Evolutionary conservation across 208 protist genomes (phyloP), one percentile per base, ranked within the genome.

Genomic region (Porcisia hertigi): DNA sequence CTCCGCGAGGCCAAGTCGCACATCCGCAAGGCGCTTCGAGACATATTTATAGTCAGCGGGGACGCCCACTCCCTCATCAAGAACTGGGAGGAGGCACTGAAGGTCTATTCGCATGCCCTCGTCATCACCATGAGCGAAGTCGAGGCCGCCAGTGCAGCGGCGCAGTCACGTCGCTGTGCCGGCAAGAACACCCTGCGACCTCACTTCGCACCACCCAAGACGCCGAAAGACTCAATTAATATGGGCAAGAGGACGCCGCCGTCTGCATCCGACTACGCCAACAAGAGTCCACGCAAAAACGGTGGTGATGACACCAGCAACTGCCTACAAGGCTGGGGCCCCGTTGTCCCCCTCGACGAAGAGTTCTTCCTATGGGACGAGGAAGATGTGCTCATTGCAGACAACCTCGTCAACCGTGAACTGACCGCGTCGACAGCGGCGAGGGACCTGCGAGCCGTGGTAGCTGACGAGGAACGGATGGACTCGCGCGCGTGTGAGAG

Each of bases 31-130:
- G 87, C 83, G 20, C 80, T 86, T 47, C 86, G 86, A 67, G 86
- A 88, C 81, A 65, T 94, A 41, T 84, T 77, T 41, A 92, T 95
- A 58, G 87, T 88, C 64, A 83, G 77, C 60, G 93, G 93, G 36
- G 91, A 97, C 78, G 86, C 93, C 1, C 75, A 87, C 47, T 84
- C 77, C 36, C 75, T 87, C 41, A 78, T 94, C 41, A 76, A 85
- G 65, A 88, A 82, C 47, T 93, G 86, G 85, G 91, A 95, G 69
- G 90, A 93, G 47, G 93, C 93, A 6, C 76, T 97, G 43, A 82
- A 92, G 81, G 87, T 87, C 57, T 97, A 93, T 80, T 93, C 87
- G 58, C 83, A 87, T 66, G 88, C 91, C 39, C 88, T 97, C 47
- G 81, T 88, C 59, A 84, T 89, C 59, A 92, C 85, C 49, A 81